These are phyloP conservation scores for Lolium perenne DNA, from an alignment of 176 grass and related monocot species.

Conservation along the genomic window DNA sequence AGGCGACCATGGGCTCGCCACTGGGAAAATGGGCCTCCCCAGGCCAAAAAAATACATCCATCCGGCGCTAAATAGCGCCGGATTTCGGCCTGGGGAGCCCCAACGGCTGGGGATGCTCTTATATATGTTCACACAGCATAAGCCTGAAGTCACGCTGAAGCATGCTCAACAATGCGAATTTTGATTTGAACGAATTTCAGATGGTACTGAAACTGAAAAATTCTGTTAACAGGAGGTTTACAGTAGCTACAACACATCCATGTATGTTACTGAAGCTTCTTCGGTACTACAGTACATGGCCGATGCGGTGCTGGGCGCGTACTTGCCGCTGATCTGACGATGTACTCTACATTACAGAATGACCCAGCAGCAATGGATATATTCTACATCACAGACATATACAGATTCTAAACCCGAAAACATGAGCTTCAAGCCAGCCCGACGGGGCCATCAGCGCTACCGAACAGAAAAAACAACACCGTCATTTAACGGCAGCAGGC, in stretches of 20 bases:
- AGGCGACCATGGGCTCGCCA: too few relatives aligned
- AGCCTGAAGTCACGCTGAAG: not conserved
- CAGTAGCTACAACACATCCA: too few relatives aligned
- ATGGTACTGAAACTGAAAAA: not conserved
- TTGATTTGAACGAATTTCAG: not conserved
- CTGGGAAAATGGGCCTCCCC: too few relatives aligned
- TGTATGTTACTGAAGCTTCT: too few relatives aligned
- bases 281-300: too few relatives aligned
- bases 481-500: conserved; percentile 71
- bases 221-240: not conserved
- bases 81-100: too few relatives aligned
- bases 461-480: conserved; percentile 54
- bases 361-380: not conserved
- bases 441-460: conserved; percentile 18
- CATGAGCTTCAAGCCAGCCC: not conserved
- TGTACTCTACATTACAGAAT: not conserved
- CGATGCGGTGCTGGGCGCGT: too few relatives aligned
- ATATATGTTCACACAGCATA: too few relatives aligned
- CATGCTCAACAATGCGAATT: not conserved
- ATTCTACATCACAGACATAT: conserved; percentile 1
- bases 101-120: too few relatives aligned
- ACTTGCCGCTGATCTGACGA: too few relatives aligned
- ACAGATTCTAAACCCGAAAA: not conserved
- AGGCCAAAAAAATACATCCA: too few relatives aligned
- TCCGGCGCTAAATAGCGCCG: too few relatives aligned